These are phyloP conservation scores for Fusarium pseudoanthophilum DNA, from an alignment of 2,329 filamentous ascomycete species.

Conservation along the genomic window DNA sequence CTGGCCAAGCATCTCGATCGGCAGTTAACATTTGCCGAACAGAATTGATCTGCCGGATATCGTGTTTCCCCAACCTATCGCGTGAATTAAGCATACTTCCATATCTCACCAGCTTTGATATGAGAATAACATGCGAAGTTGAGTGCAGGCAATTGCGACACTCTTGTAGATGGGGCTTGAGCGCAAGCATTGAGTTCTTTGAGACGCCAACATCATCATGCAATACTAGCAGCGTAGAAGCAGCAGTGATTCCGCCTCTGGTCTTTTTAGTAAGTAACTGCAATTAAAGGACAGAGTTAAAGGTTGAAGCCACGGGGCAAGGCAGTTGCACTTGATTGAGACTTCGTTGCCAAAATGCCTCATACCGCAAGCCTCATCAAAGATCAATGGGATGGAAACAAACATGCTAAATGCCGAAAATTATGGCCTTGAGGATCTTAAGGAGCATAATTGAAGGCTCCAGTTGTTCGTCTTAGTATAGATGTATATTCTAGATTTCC, in stretches of 20 bases:
- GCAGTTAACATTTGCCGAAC: background rate
- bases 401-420: background rate
- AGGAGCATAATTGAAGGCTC: rapidly evolving
- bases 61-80: background rate
- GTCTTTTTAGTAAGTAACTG: background rate
- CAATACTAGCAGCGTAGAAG: background rate
- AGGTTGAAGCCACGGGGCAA: background rate
- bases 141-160: background rate
- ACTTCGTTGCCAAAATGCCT: background rate
- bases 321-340: background rate
- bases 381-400: no score
- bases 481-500: background rate
- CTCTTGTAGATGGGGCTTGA: no score
- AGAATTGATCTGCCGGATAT: background rate
- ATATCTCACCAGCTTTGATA: no score
- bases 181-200: background rate
- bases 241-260: background rate
- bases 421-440: rapidly evolving
- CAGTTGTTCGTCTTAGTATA: rapidly evolving
- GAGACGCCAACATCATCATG: background rate
- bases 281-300: no score
- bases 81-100: background rate
- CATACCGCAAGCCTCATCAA: no score
- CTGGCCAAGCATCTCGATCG: background rate
- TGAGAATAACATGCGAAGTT: no score